Base-by-base conservation (phyloP, 768 basidiomycete genomes). In the Termitomyces sp. region DNA sequence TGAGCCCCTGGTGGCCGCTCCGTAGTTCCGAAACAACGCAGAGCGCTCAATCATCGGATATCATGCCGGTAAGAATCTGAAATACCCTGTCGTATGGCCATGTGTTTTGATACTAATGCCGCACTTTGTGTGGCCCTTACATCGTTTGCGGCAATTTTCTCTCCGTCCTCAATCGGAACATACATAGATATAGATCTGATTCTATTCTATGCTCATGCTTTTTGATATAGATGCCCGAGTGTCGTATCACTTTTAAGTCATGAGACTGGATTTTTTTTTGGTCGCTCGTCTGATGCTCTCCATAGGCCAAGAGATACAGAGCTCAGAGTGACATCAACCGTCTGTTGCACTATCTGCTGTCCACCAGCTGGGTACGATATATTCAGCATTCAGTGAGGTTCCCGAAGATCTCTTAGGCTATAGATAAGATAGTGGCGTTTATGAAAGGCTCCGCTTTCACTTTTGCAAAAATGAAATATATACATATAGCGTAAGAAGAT, bases 51-150 rank as follows among this genome's bases (percentile, higher is more conserved):
- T 23, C 11, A 11, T n/a, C 35, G 35, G 50, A 44, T 32, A 47
- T 52, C 32, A 30, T 35, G 43, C 48, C 40, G 40, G 39, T 46
- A 17, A 53, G 42, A 37, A 37, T 37, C 16, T 17, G 35, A 60
- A 56, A 55, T 50, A 37, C 23, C 7, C 14, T 48, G 9, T 35
- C 21, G 10, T 3, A 14, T 25, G 48, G 3, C 23, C 37, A 51
- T 51, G 50, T 39, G 25, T 51, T 28, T 37, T 27, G 35, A 27
- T n/a, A 5, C 21, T 23, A 17, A 16, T 37, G 45, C 41, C 54
- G 57, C 52, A 56, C 12, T 59, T 61, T 54, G 44, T 27, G 61
- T 49, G 61, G 52, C 58, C 30, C 49, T 47, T 42, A 16, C 32
- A 7, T 25, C 23, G 37, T 19, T 17, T 14, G 25, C 11, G 25